Conservation (phyloP, 1,284 basidiomycete genomes). For the Heterobasidion annosum region DNA sequence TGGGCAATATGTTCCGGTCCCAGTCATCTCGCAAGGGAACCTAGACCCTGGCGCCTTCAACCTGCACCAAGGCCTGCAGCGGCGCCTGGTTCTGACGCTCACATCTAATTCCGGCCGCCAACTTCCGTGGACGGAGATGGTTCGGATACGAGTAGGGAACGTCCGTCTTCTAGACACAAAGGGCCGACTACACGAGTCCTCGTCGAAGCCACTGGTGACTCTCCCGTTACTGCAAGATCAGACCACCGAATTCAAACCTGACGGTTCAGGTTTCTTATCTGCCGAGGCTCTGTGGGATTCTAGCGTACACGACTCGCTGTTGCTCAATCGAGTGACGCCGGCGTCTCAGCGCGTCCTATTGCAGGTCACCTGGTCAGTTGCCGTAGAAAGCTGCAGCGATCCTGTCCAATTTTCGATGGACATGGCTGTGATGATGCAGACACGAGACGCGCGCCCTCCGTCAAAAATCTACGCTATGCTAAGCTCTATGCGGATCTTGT, state of each 20-base stretch:
- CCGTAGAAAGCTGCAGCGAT: constrained; percentile 76
- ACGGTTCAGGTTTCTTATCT: constrained; percentile 69
- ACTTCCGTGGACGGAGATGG: constrained; percentile 79
- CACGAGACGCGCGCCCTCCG: constrained; percentile 80
- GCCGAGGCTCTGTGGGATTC: constrained; percentile 88
- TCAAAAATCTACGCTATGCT: constrained; percentile 72
- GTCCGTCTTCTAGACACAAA: constrained; percentile 81
- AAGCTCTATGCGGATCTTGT: constrained; percentile 62
- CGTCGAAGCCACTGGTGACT: constrained; percentile 57
- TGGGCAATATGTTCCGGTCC: constrained; percentile 80
- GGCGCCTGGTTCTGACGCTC: constrained; percentile 70
- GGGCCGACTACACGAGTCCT: constrained; percentile 71
- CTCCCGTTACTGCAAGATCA: constrained; percentile 71
- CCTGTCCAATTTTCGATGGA: constrained; percentile 86
- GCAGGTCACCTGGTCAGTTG: constrained; percentile 70
- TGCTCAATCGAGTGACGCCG: constrained; percentile 82
- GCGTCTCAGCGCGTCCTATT: constrained; percentile 74
- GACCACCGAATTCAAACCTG: constrained; percentile 62
- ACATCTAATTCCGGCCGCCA: constrained; percentile 86
- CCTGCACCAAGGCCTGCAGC: constrained; percentile 89
- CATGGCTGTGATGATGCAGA: constrained; percentile 78
- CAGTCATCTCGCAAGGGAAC: constrained; percentile 70
- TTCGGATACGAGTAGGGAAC: constrained; percentile 73
- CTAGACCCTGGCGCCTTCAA: constrained; percentile 84
- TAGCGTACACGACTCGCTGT: constrained; percentile 79